Evolutionary conservation across 768 basidiomycete genomes (phyloP).

Genomic region (Strobilomyces dryophilus): DNA sequence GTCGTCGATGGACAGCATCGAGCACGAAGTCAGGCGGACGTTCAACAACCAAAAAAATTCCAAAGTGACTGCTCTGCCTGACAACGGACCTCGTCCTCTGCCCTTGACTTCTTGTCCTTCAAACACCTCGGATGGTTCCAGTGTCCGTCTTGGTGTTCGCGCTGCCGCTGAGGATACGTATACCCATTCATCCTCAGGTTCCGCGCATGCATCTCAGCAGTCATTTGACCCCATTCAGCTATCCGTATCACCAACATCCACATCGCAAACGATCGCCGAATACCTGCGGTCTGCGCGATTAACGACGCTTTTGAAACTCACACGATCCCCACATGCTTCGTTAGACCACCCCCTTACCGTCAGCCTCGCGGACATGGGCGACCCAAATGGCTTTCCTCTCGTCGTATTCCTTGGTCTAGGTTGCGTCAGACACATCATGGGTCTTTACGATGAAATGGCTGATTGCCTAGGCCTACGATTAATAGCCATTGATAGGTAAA

Average conservation of each 20-base stretch:
- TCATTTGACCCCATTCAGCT: slow-evolving; percentile 26
- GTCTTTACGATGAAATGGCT: slow-evolving; percentile 95
- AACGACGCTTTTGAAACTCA: slow-evolving; percentile 77
- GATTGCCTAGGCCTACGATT: slow-evolving; percentile 79
- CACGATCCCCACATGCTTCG: slow-evolving; percentile 75
- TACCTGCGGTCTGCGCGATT: slow-evolving; percentile 85
- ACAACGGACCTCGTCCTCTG: slow-evolving; percentile 39
- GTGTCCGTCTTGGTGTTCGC: slow-evolving; percentile 31
- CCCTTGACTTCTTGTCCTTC: slow-evolving; percentile 36
- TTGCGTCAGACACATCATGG: slow-evolving; percentile 92
- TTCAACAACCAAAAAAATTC: slow-evolving; percentile 52
- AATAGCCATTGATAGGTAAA: slow-evolving; percentile 89
- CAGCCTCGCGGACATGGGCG: slow-evolving; percentile 92
- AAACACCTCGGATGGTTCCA: slow-evolving; percentile 52
- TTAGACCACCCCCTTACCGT: slow-evolving; percentile 71
- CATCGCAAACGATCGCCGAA: slow-evolving; percentile 73
- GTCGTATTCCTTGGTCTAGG: slow-evolving; percentile 92
- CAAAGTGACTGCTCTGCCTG: slow-evolving; percentile 33
- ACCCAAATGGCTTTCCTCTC: slow-evolving; percentile 79
- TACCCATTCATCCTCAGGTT: slow-evolving; percentile 45
- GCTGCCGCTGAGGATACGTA: slow-evolving; percentile 46
- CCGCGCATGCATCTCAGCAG: slow-evolving; percentile 19
- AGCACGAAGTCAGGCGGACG: slow-evolving; percentile 74
- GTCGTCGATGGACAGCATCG: slow-evolving; percentile 87
- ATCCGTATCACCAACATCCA: slow-evolving; percentile 46